Evolutionary conservation across 2,329 filamentous ascomycete species (phyloP), one percentile per base, ranked within the genome.

Genomic region (Aspergillus udagawae): DNA sequence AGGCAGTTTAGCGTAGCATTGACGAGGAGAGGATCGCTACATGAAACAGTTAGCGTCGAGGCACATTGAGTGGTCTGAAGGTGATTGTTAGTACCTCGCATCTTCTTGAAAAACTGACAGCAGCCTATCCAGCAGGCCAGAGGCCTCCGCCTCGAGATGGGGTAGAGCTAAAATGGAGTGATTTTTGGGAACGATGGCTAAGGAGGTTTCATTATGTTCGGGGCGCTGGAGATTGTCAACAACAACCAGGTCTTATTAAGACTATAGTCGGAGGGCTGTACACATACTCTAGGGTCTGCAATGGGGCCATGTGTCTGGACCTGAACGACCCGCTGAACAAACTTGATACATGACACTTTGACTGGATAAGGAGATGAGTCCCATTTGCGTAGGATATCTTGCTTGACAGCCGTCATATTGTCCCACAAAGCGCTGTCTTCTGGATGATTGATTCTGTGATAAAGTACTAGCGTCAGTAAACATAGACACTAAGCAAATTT

Each of bases 281-380:
- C 60, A 79, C 84, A 73, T 83, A 96, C 91, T 79, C 91, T 86
- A 65, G 90, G 89, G 70, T 97, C 93, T 55, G 86, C 81, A 64
- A 90, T 89, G 57, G 88, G 78, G 49, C 91, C 91, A n/a, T 88
- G 86, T 10, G 91, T 97, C 75, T 99, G 93, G 20, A 92, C 90
- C 63, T 97, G 84, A 48, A 99, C 89, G 48, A 97, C 91, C 62
- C 91, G 87, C 77, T 99, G 93, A 41, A 91, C 88, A 74, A 99
- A 99, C 75, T 99, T 99, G 82, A 97, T 88, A 78, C 94, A 97
- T 80, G 92, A 96, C 73, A 97, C 88, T 67, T 88, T 88, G 61
- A 97, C 85, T 2, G 91, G 88, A 12, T 88, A 82, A 14, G 85
- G 79, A 20, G 90, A 87, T 47, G 81, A 83, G 66, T 97, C 93